Base-by-base conservation (phyloP, 2,329 filamentous ascomycete species). In the Dactylellina sp. region DNA sequence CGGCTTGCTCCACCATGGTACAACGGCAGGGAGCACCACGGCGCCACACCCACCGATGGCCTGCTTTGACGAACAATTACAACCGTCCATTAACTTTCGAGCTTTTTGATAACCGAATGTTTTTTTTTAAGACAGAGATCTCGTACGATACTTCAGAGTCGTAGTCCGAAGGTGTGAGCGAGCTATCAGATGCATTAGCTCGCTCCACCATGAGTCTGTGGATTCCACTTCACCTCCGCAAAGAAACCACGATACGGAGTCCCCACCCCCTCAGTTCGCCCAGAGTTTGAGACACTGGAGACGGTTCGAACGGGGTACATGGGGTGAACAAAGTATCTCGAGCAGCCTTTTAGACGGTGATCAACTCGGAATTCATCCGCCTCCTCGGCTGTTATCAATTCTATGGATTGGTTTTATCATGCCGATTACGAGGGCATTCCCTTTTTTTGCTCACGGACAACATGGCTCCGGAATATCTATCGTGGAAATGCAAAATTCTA, bases 1-100 rank as follows among this genome's bases (percentile, higher is more conserved):
- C 32, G 37, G 32, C 35, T 50, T 25, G 60, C 60, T 46, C 47
- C 60, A 53, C 50, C 42, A 68, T 42, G 63, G 65, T 56, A 62
- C 59, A 40, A 44, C n/a, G 55, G n/a, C 52, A 49, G 40, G 40
- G 52, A 16, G 16, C 53, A 61, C 70, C 55, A 74, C 70, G 70
- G 70, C 70, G 61, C 70, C 70, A 74, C 70, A 74, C 32, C 70
- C 70, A 74, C 70, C 70, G 61, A 65, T 56, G 37, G 44, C 22
- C 16, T 60, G 44, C 20, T 52, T 57, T 32, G 35, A 52, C n/a
- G 52, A 66, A 28, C n/a, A n/a, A n/a, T n/a, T n/a, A n/a, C n/a
- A n/a, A n/a, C n/a, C n/a, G n/a, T n/a, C n/a, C n/a, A n/a, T n/a
- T n/a, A n/a, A n/a, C n/a, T n/a, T n/a, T n/a, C n/a, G n/a, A n/a